phyloP scores from a whole-genome alignment of 768 basidiomycete species.

The Cystofilobasidium capitatum region DNA sequence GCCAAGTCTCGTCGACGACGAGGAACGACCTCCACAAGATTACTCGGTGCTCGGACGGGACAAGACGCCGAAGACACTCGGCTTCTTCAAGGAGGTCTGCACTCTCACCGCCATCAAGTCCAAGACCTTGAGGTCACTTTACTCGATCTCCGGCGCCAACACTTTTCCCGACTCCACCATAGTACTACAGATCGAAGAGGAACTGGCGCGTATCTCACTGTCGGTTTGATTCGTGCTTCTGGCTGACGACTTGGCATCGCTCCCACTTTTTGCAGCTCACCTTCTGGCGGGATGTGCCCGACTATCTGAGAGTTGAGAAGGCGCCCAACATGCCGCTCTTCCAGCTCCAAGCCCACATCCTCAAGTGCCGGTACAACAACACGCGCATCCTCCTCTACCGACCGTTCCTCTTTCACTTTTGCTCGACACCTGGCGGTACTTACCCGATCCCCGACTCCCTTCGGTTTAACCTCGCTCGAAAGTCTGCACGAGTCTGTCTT shows the following conservation, averaged over 20 bases:
- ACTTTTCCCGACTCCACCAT: not conserved
- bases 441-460: conserved; percentile 24
- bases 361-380: conserved; percentile 5
- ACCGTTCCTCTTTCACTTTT: conserved; percentile 25
- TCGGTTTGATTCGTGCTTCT: not conserved
- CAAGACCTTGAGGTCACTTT: not conserved
- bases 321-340: not conserved
- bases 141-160: not conserved
- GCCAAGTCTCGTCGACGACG: not conserved
- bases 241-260: no score
- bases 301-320: conserved; percentile 8
- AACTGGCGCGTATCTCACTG: not conserved
- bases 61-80: not conserved
- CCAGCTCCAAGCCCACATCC: conserved; percentile 13
- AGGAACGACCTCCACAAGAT: not conserved
- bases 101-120: not conserved
- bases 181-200: not conserved
- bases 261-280: not conserved
- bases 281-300: conserved; percentile 6
- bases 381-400: conserved; percentile 8
- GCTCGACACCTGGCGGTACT: conserved; percentile 21
- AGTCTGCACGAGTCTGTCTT: conserved; percentile 3
- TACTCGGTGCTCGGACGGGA: not conserved
- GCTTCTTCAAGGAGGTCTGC: not conserved
- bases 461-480: conserved; percentile 20